Base-by-base conservation (phyloP, 108 stramenopile genomes). In the Nitzschia inconspicua region DNA sequence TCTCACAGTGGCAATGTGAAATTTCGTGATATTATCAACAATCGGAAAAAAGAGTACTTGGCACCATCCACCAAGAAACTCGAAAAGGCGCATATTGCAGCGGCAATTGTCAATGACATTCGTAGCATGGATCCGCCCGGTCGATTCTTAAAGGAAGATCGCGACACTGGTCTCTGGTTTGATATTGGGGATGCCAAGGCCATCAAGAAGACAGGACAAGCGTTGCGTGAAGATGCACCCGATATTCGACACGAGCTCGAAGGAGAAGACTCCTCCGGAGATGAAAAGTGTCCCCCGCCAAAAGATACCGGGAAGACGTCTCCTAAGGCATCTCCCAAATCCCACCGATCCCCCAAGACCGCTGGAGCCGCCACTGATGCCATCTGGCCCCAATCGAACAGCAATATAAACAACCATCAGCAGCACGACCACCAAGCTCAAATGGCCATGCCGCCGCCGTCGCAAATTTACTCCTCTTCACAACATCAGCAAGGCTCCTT, bases 131-230 rank as follows among this genome's bases (percentile, higher is more conserved):
- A 88, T 22, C 85, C 86, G 1, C 74, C 83, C 0, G 92, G 92
- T 3, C 53, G 86, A 11, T 93, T 93, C 66, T 55, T 93, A 24
- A 88, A 90, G 66, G 86, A 89, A 51, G 88, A 89, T 39, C 34
- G 82, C 8, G 57, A 66, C 3, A 66, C 70, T 5, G 83, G 80
- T 0, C 22, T 73, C 60, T 93, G 85, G 88, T 73, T 63, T 19
- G 92, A 93, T 51, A 93, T 93, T 63, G 92, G 92, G 7, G 92
- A 93, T 51, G 75, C 79, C 28, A 69, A 80, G 25, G 92, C 92
- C 13, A 77, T 85, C 59, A 88, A 88, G 66, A 93, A 93, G 57
- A 73, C 84, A 11, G 84, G 88, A 22, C 92, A 93, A 70, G 86
- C 88, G 9, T 40, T 93, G 4, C 55, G 92, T 8, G 92, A 94